Base-by-base conservation (phyloP, 805 yeast genomes). In the Kodamaea kaohsiungensis region DNA sequence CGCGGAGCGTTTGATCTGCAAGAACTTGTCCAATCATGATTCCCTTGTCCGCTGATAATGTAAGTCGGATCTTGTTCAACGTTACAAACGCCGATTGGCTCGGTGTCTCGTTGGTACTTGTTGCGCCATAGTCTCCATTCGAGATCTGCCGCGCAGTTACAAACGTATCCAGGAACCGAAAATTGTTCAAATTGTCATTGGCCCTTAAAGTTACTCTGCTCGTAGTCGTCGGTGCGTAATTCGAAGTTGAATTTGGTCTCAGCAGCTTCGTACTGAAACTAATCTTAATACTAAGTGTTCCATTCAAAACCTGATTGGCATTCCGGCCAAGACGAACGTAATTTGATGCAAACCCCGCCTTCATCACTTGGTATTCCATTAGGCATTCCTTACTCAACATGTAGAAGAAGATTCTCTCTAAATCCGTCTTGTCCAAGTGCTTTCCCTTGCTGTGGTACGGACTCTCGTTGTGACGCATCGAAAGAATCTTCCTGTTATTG, bases 371-470 rank as follows among this genome's bases (percentile, higher is more conserved):
- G 62, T 85, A 87, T 65, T 92, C 98, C 54, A 78, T 78, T 37
- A 95, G 67, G 12, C 85, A 78, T 19, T 83, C 81, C 53, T 84
- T 84, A 9, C 88, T 81, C 25, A 90, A 79, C 55, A 95, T 71
- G 59, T 87, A 87, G 66, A 90, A 91, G 58, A 92, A 88, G 6
- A 95, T 82, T 57, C 98, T 76, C 68, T 92, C 97, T 30, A 89
- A 78, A 37, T 87, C 90, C 1, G 84, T 81, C 57, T 85, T 85
- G n/a, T 82, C 81, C 59, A 86, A 65, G 7, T 70, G 75, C 60
- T 79, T 82, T 3, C 97, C 97, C 25, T 71, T 71, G 1, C 97
- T 97, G 65, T 88, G 91, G 46, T 71, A 80, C n/a, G 79, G 78
- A 45, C 78, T 76, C 16, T 61, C 61, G 61, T 87, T 84, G 62